Conservation (phyloP, 306 rosid species). For the Sphenostylis stenocarpa region DNA sequence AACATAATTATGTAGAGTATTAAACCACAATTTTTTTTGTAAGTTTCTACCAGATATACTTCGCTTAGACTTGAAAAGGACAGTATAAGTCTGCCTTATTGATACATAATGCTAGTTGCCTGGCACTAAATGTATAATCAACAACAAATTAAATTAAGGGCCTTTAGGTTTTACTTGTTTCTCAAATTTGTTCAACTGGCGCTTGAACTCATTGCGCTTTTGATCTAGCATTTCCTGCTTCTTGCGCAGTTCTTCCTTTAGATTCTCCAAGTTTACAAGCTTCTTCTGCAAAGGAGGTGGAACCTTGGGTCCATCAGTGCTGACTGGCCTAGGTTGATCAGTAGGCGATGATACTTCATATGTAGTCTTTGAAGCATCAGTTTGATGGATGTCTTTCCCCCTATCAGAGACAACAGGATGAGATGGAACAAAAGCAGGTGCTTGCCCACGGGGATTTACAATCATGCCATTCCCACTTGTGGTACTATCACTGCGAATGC, state of each 20-base stretch:
- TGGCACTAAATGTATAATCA: too few species aligned
- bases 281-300: constrained; percentile 80
- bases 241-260: constrained; percentile 93
- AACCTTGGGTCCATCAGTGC: constrained; percentile 62
- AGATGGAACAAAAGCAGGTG: constrained; percentile 53
- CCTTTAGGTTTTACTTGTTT: constrained; percentile 62
- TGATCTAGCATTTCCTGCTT: constrained; percentile 94
- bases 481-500: constrained; percentile 66
- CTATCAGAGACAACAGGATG: constrained; percentile 46
- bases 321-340: constrained; percentile 55
- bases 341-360: constrained; percentile 53
- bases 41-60: not conserved
- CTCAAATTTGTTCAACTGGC: constrained; percentile 75
- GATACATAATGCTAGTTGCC: constrained; percentile 1
- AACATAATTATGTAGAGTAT: not conserved
- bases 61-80: constrained; percentile 11
- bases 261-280: constrained; percentile 69
- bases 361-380: constrained; percentile 58
- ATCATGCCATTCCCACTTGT: constrained; percentile 49
- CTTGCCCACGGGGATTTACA: constrained; percentile 55
- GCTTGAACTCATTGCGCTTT: constrained; percentile 83
- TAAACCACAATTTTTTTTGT: constrained; percentile 22
- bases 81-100: constrained; percentile 21
- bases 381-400: constrained; percentile 61
- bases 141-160: constrained; percentile 25